A percentile compares a stretch with the other conserved stretches of the same genome.
Conservation (phyloP, 2,329 filamentous ascomycete species). For the Alternaria sp. region DNA sequence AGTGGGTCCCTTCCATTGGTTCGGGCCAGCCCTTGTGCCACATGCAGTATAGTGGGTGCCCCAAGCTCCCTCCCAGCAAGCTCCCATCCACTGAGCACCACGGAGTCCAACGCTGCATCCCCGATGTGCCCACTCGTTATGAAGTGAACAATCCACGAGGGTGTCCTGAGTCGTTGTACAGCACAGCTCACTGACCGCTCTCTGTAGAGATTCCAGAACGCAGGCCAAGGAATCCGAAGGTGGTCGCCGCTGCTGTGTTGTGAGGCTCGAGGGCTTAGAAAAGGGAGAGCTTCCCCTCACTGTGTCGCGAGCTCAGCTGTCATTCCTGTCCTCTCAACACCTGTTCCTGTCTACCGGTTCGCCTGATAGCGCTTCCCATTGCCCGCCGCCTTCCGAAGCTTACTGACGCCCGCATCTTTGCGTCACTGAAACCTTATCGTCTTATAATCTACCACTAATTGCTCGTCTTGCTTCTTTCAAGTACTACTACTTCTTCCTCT, state of each 20-base stretch:
- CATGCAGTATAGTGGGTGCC: not conserved
- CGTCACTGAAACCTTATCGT: slow-evolving; percentile 3
- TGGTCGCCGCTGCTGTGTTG: not conserved
- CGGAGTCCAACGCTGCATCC: slow-evolving; percentile 19
- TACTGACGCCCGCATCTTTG: slow-evolving; percentile 1
- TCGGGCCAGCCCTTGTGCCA: slow-evolving; percentile 5
- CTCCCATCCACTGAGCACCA: slow-evolving; percentile 8
- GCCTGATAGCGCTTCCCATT: slow-evolving; percentile 2
- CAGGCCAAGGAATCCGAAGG: slow-evolving; percentile 5
- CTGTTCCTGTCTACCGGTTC: not conserved
- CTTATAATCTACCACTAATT: slow-evolving; percentile 3
- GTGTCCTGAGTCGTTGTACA: slow-evolving; percentile 9
- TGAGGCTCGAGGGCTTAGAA: slow-evolving; percentile 11
- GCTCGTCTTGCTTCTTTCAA: not conserved
- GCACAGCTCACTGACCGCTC: slow-evolving; percentile 15
- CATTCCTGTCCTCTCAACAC: slow-evolving; percentile 5
- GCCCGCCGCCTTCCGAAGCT: slow-evolving; percentile 4
- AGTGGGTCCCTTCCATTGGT: slow-evolving; percentile 18
- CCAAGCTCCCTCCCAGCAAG: slow-evolving; percentile 9
- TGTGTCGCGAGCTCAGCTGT: slow-evolving; percentile 3
- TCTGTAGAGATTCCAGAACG: slow-evolving; percentile 6
- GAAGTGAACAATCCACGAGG: slow-evolving; percentile 1
- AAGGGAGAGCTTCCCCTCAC: slow-evolving; percentile 23
- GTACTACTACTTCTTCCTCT: not conserved
- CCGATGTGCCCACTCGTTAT: slow-evolving; percentile 11